A percentile compares a stretch with the other conserved stretches of the same genome.
Evolutionary conservation across 805 yeast species (phyloP).

Genomic region (Teunomyces atbi): DNA sequence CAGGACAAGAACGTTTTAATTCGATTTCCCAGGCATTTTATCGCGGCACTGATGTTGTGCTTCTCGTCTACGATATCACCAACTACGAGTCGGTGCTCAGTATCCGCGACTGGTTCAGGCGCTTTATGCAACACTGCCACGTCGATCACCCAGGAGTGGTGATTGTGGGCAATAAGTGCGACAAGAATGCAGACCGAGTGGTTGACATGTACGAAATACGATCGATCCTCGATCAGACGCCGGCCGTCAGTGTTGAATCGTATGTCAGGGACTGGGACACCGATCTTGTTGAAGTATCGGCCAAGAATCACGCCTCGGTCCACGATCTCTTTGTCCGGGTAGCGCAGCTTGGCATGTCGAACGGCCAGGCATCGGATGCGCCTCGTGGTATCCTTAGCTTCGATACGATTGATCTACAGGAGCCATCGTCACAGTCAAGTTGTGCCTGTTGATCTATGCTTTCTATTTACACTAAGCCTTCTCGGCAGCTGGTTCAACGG

Average conservation of each 20-base stretch:
- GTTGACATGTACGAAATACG: constrained; percentile 37
- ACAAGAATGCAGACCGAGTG: constrained; percentile 32
- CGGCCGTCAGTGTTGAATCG: constrained; percentile 18
- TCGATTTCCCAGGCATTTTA: constrained; percentile 55
- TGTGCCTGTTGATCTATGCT: constrained; percentile 19
- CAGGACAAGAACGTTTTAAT: constrained; percentile 47
- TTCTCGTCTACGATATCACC: constrained; percentile 54
- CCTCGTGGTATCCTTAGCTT: constrained; percentile 24
- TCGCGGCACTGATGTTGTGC: constrained; percentile 57
- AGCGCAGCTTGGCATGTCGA: constrained; percentile 33
- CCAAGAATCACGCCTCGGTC: constrained; percentile 30
- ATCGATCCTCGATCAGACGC: constrained; percentile 26
- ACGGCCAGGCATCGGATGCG: constrained; percentile 5
- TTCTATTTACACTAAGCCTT: constrained; percentile 3
- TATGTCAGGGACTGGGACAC: constrained; percentile 33
- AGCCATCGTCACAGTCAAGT: constrained; percentile 8
- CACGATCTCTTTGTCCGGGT: constrained; percentile 34
- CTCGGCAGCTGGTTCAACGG: neutral
- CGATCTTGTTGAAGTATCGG: constrained; percentile 33
- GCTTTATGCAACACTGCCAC: constrained; percentile 48
- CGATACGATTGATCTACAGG: constrained; percentile 28
- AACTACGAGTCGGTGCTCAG: constrained; percentile 50
- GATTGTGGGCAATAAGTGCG: constrained; percentile 54
- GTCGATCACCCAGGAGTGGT: constrained; percentile 47
- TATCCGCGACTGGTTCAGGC: constrained; percentile 46